phyloP scores from a whole-genome alignment of 2,329 filamentous ascomycete genomes.

The Didymella pomorum region DNA sequence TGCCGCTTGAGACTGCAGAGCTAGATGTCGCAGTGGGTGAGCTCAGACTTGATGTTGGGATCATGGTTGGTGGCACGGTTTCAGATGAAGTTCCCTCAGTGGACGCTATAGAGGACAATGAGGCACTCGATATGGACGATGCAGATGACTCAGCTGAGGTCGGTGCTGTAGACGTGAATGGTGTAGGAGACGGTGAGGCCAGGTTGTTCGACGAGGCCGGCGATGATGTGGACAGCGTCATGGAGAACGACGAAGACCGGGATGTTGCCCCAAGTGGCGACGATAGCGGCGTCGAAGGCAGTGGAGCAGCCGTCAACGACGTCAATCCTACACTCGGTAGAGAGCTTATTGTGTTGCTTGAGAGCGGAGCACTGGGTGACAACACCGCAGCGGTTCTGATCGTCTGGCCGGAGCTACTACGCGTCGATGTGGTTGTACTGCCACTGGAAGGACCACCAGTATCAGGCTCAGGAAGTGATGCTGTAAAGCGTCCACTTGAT shows the following conservation, averaged over 20 bases:
- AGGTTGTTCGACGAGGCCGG: too few relatives aligned
- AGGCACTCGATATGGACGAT: neutral
- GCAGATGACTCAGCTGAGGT: neutral
- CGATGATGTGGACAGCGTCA: neutral
- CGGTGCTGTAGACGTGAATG: neutral
- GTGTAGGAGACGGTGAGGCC: neutral
- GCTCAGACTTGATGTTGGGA: neutral
- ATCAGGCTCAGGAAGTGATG: conserved; percentile 11
- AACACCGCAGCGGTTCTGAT: neutral
- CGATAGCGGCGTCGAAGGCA: neutral
- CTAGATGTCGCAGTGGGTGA: neutral
- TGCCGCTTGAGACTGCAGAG: neutral
- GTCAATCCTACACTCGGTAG: neutral
- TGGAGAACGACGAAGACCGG: neutral
- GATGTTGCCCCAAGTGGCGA: neutral
- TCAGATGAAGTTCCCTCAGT: neutral
- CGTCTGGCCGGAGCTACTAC: neutral
- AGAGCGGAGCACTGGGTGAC: neutral
- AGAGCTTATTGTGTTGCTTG: neutral
- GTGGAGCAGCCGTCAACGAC: neutral
- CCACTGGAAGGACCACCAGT: neutral
- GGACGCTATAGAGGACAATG: neutral
- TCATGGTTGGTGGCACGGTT: neutral
- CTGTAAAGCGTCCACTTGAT: conserved; percentile 14
- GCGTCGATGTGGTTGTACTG: neutral